Evolutionary conservation across 257 asterid genomes (phyloP).

Genomic region (Petunia secreta): DNA sequence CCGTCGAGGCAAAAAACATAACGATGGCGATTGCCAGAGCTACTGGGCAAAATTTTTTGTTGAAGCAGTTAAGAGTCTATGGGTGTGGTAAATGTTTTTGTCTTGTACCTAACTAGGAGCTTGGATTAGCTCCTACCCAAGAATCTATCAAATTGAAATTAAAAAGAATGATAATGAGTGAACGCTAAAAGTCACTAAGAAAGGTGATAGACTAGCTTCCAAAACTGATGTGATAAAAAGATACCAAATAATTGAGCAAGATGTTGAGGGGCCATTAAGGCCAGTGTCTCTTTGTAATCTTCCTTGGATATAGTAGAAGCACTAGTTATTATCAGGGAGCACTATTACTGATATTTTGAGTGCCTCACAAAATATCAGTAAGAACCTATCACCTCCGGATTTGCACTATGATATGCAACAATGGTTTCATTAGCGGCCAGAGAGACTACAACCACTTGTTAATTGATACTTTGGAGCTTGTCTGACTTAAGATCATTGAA

Average conservation of each 20-base stretch:
- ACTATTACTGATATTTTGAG: neutral
- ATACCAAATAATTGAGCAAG: neutral
- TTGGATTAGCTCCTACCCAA: no score
- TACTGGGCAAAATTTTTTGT: no score
- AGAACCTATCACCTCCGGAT: neutral
- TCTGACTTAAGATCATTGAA: no score
- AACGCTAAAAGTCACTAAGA: neutral
- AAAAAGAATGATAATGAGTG: neutral
- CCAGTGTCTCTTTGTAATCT: neutral
- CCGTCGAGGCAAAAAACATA: no score
- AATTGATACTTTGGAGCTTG: neutral
- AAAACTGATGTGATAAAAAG: slow-evolving; percentile 16
- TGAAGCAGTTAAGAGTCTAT: no score
- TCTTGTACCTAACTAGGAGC: no score
- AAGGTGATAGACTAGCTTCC: neutral
- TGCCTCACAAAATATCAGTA: slow-evolving; percentile 9
- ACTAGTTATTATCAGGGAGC: neutral
- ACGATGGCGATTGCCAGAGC: no score
- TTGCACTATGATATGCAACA: neutral
- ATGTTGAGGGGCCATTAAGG: neutral
- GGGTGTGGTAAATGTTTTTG: no score
- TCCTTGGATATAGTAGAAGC: slow-evolving; percentile 11
- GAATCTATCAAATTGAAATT: neutral
- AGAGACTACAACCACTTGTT: neutral
- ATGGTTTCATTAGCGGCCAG: neutral